Percentiles rank a stretch among this genome's conserved stretches.
Conservation (phyloP, 495 filamentous ascomycete species). For the Penicillium paxilli region DNA sequence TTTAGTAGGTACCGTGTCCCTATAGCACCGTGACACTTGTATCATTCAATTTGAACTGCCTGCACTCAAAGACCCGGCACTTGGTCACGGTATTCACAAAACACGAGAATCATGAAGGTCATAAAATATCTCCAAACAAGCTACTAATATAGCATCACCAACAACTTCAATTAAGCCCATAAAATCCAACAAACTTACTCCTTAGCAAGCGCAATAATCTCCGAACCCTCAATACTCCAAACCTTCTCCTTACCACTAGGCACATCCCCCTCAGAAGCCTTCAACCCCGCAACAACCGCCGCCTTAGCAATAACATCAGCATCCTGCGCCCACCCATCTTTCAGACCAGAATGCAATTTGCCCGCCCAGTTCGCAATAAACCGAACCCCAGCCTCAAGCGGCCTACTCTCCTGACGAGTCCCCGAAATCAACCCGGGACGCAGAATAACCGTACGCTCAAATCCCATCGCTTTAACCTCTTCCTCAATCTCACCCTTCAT, state of each 20-base stretch:
- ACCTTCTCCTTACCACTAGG: slow-evolving; percentile 45
- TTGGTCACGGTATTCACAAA: too few species aligned
- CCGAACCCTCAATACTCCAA: slow-evolving; percentile 37
- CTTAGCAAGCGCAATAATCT: slow-evolving; percentile 38
- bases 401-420: slow-evolving; percentile 57
- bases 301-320: slow-evolving; percentile 72
- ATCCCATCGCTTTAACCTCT: slow-evolving; percentile 65
- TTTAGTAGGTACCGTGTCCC: too few species aligned
- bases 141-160: too few species aligned
- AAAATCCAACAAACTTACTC: slow-evolving; percentile 8
- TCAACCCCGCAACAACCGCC: slow-evolving; percentile 56
- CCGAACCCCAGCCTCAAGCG: slow-evolving; percentile 46
- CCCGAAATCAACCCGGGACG: slow-evolving; percentile 77
- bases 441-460: slow-evolving; percentile 72
- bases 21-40: too few species aligned
- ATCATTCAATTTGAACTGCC: too few species aligned
- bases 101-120: too few species aligned
- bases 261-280: slow-evolving; percentile 48
- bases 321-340: slow-evolving; percentile 73
- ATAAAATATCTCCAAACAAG: too few species aligned
- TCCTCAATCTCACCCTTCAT: slow-evolving; percentile 87
- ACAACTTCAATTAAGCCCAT: background rate
- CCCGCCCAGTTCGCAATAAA: slow-evolving; percentile 51
- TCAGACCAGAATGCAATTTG: slow-evolving; percentile 53
- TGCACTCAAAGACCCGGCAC: too few species aligned